phyloP scores from a whole-genome alignment of 2,329 filamentous ascomycete species.

The Epichloe aotearoae region DNA sequence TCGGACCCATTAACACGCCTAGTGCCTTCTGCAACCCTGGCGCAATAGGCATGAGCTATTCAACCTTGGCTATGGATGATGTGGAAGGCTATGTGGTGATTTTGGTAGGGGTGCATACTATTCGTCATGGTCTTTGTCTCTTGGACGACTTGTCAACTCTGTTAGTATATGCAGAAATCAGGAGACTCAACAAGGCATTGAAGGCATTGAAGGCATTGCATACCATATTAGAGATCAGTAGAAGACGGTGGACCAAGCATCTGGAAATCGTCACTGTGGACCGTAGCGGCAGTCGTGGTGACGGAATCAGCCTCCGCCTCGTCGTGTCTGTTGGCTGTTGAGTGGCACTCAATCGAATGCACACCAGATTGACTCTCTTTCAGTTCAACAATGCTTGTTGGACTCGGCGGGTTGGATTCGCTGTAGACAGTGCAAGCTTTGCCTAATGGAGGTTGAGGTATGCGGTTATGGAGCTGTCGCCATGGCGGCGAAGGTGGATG shows the following conservation, averaged over 20 bases:
- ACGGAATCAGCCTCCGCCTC: slow-evolving; percentile 11
- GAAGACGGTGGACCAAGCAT: slow-evolving; percentile 4
- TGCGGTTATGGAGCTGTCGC: slow-evolving; percentile 15
- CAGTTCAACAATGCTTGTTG: not conserved
- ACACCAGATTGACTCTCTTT: not conserved
- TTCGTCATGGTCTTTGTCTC: not conserved
- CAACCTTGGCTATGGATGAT: slow-evolving; percentile 8
- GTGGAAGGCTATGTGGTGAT: slow-evolving; percentile 9
- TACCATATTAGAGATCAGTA: not conserved
- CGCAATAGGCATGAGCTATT: not conserved
- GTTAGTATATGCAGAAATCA: not conserved
- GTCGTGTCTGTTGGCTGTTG: not conserved
- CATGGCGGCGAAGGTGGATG: slow-evolving; percentile 12
- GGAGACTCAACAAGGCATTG: not conserved
- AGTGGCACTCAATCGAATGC: not conserved
- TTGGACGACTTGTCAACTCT: not conserved
- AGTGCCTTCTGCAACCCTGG: not conserved
- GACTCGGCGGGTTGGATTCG: slow-evolving; percentile 12
- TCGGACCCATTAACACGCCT: not conserved
- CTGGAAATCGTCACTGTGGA: slow-evolving; percentile 24
- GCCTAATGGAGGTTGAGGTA: slow-evolving; percentile 18
- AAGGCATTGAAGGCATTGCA: not conserved
- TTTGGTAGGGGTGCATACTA: not conserved
- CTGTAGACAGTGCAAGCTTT: slow-evolving; percentile 23
- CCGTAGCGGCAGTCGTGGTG: slow-evolving; percentile 19